phyloP scores from a whole-genome alignment of 1,284 basidiomycete species.

The Moesziomyces antarcticus region DNA sequence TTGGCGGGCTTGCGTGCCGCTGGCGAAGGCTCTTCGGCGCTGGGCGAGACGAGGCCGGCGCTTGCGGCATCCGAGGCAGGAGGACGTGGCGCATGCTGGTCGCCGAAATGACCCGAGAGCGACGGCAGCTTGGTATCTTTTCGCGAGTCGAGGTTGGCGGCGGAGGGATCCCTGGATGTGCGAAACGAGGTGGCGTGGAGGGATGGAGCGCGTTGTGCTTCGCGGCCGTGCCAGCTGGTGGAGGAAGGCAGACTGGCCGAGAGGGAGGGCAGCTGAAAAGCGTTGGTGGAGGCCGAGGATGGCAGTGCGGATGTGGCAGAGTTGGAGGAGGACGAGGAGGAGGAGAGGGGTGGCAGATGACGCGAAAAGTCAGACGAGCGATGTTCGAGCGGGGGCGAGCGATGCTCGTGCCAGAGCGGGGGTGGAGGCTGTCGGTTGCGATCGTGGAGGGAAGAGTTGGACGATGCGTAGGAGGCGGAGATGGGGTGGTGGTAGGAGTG shows the following conservation, averaged over 20 bases:
- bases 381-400: conserved; percentile 37
- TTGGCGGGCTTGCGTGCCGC: conserved; percentile 49
- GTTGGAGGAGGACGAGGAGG: conserved; percentile 5
- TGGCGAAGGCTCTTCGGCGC: conserved; percentile 13
- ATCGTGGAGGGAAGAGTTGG: conserved; percentile 19
- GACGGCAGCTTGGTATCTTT: conserved; percentile 22
- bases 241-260: conserved; percentile 36
- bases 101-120: conserved; percentile 21
- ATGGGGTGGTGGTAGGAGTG: conserved; percentile 49
- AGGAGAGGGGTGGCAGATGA: conserved; percentile 25
- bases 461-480: conserved; percentile 35
- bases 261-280: conserved; percentile 40
- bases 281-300: background rate
- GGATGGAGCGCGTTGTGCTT: conserved; percentile 3
- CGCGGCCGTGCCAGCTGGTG: conserved; percentile 27
- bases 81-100: conserved; percentile 7
- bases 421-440: conserved; percentile 26
- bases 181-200: conserved; percentile 8
- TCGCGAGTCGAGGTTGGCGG: conserved; percentile 5
- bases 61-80: background rate
- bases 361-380: conserved; percentile 36
- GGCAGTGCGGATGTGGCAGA: conserved; percentile 12
- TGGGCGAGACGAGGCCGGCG: conserved; percentile 20
- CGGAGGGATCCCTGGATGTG: conserved; percentile 13
- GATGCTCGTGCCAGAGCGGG: conserved; percentile 24